phyloP scores from a whole-genome alignment of 2,329 filamentous ascomycete species.

The Madurella mycetomatis region DNA sequence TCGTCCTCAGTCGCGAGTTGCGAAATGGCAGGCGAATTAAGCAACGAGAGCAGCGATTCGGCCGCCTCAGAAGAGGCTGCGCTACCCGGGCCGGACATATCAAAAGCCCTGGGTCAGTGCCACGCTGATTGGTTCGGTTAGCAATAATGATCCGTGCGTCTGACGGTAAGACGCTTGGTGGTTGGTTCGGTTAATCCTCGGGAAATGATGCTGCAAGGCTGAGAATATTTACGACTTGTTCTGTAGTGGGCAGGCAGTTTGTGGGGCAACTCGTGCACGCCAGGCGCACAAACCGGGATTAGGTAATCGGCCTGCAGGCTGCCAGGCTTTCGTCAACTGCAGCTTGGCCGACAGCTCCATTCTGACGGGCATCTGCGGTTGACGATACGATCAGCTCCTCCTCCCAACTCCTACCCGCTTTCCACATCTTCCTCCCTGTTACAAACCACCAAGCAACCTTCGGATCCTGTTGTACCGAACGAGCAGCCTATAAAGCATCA shows the following conservation, averaged over 20 bases:
- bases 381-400: conserved; percentile 5
- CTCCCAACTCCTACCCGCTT: conserved; percentile 3
- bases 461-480: no score
- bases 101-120: not conserved
- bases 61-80: not conserved
- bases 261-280: not conserved
- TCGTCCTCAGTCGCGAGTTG: not conserved
- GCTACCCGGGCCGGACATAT: conserved; percentile 1
- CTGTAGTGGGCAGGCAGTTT: not conserved
- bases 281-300: conserved; percentile 6
- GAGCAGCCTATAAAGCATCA: no score
- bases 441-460: not conserved
- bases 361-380: conserved; percentile 1
- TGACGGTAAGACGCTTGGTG: not conserved
- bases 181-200: conserved; percentile 10
- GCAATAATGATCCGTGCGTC: not conserved
- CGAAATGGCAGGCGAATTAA: not conserved
- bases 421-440: not conserved
- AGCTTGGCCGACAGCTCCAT: conserved; percentile 15
- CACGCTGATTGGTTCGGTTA: conserved; percentile 4
- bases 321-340: conserved; percentile 30
- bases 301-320: conserved; percentile 27
- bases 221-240: not conserved
- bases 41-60: not conserved
- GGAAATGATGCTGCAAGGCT: conserved; percentile 9